Percentiles rank a stretch among this genome's conserved stretches.
phyloP scores from a whole-genome alignment of 495 filamentous ascomycete species.

The Lindgomyces ingoldianus region DNA sequence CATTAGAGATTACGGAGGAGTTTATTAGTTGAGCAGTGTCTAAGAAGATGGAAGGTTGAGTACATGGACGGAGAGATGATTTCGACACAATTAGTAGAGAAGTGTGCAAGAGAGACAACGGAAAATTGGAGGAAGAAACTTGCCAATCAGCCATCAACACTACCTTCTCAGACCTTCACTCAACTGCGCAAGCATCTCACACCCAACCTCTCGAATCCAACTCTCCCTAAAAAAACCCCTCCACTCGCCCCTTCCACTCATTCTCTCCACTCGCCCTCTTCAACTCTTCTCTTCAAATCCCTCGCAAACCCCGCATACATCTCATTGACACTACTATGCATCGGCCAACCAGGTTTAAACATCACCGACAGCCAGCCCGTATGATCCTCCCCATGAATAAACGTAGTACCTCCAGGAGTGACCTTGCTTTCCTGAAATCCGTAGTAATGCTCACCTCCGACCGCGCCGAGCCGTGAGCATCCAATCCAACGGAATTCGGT shows the following conservation, averaged over 20 bases:
- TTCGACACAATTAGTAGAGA: no score
- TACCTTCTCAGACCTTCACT: background rate
- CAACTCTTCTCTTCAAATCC: constrained; percentile 11
- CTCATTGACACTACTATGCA: background rate
- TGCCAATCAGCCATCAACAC: no score
- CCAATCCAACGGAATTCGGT: constrained; percentile 17
- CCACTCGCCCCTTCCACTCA: no score
- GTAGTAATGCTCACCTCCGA: constrained; percentile 13
- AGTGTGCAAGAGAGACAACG: no score
- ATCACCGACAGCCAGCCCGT: constrained; percentile 3
- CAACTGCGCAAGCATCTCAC: background rate
- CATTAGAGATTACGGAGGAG: no score
- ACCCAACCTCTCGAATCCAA: no score
- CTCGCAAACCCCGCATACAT: constrained; percentile 11
- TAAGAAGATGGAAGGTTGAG: no score
- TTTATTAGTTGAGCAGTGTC: no score
- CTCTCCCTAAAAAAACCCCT: no score
- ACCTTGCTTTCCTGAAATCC: background rate
- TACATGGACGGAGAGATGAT: no score
- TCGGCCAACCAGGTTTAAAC: constrained; percentile 11
- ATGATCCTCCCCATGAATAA: constrained; percentile 17
- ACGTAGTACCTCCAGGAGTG: constrained; percentile 9
- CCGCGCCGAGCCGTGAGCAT: background rate
- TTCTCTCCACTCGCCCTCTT: background rate
- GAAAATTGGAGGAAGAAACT: no score